These are phyloP conservation scores for Colletotrichum chrysophilum DNA, from an alignment of 2,329 filamentous ascomycete genomes.

Conservation along the genomic window DNA sequence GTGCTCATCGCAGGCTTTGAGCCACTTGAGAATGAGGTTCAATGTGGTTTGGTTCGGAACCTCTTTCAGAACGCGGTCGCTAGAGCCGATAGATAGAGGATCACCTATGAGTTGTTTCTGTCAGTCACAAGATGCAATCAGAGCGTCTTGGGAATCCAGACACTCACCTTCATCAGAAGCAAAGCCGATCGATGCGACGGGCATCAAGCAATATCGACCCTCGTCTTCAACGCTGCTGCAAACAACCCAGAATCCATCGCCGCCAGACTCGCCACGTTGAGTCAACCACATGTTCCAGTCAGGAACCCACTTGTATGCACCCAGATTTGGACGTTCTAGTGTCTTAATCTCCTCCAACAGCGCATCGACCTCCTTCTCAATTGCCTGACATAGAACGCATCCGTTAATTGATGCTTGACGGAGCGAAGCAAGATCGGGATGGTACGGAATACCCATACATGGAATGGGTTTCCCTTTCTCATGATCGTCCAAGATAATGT, in stretches of 20 bases:
- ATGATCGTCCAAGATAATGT: background rate
- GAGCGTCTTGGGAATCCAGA: background rate
- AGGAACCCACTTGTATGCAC: background rate
- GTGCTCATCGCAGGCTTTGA: conserved; percentile 3
- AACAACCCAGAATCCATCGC: conserved; percentile 9
- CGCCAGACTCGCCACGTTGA: background rate
- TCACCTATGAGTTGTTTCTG: background rate
- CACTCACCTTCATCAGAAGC: background rate
- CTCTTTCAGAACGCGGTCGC: background rate
- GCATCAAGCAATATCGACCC: background rate
- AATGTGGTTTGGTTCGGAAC: background rate
- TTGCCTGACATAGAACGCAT: background rate
- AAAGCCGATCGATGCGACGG: background rate
- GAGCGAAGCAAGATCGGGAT: background rate
- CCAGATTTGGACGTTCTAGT: background rate
- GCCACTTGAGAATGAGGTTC: background rate
- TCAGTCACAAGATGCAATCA: background rate
- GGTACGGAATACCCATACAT: background rate
- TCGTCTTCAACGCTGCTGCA: background rate
- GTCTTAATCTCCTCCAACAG: conserved; percentile 1
- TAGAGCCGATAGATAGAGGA: background rate
- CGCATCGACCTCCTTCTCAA: background rate
- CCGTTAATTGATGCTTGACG: background rate
- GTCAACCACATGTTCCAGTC: conserved; percentile 13
- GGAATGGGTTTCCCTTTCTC: background rate